Evolutionary conservation across 495 filamentous ascomycete species (phyloP).

Genomic region (Astrocystis sublimbata): DNA sequence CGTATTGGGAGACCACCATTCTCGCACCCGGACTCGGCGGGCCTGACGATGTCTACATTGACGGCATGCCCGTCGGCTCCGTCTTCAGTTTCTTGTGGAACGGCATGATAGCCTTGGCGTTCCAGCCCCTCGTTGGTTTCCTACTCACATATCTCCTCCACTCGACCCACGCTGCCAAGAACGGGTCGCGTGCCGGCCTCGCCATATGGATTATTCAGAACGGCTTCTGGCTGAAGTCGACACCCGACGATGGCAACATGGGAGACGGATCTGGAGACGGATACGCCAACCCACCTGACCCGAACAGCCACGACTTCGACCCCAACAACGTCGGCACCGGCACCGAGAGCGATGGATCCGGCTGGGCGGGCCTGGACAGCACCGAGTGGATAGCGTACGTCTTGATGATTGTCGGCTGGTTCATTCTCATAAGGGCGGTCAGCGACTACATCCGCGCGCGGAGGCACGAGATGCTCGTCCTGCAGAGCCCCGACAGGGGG

Average conservation of each 20-base stretch:
- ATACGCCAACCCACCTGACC: conserved; percentile 70
- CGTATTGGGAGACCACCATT: conserved; percentile 99
- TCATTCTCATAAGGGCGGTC: conserved; percentile 86
- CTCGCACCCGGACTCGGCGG: conserved; percentile 82
- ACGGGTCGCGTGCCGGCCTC: conserved; percentile 89
- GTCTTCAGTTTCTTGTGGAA: conserved; percentile 98
- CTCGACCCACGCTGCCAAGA: conserved; percentile 97
- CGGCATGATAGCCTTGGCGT: conserved; percentile 97
- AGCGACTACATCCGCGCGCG: conserved; percentile 85
- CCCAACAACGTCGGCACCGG: conserved; percentile 58
- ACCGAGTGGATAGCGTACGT: conserved; percentile 91
- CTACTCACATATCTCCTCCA: conserved; percentile 96
- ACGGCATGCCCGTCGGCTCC: conserved; percentile 93
- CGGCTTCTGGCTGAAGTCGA: conserved; percentile 85
- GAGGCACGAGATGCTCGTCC: conserved; percentile 86
- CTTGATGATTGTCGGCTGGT: conserved; percentile 98
- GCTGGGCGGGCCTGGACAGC: conserved; percentile 56
- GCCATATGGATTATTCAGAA: conserved; percentile 96
- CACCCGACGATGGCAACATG: conserved; percentile 46
- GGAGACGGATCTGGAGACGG: conserved; percentile 54
- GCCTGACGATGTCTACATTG: conserved; percentile 90
- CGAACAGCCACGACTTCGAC: conserved; percentile 88
- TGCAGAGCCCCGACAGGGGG: conserved; percentile 92
- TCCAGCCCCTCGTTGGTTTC: conserved; percentile 88
- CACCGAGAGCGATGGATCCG: conserved; percentile 38